A percentile compares a stretch with the other conserved stretches of the same genome.
Conservation (phyloP, 164 flowering plant genomes). For the Chimonanthus praecox region DNA sequence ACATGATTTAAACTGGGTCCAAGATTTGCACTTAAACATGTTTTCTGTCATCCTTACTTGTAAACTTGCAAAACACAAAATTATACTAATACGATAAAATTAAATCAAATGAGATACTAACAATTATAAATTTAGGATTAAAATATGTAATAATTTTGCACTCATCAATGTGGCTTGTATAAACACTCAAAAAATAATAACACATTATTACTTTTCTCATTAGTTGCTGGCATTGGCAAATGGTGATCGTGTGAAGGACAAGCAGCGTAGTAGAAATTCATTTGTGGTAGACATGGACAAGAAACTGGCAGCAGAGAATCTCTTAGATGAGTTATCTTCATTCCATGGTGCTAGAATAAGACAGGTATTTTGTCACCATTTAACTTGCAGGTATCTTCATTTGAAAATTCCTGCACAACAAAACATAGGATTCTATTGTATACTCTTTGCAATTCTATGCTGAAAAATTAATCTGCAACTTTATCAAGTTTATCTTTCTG, state of each 20-base stretch:
- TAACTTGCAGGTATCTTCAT: not conserved
- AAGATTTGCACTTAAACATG: no score
- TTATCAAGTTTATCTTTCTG: not conserved
- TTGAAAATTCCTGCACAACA: not conserved
- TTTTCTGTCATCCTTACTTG: no score
- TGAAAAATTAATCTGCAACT: not conserved
- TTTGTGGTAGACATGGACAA: slow-evolving; percentile 96
- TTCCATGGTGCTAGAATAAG: slow-evolving; percentile 64
- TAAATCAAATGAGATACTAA: no score
- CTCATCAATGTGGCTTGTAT: no score
- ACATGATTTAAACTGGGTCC: no score
- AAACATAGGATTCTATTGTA: not conserved
- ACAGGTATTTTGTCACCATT: slow-evolving; percentile 44
- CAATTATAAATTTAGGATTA: no score
- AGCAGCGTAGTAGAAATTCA: slow-evolving; percentile 86
- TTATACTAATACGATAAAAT: no score
- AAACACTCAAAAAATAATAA: not conserved
- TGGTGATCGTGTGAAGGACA: slow-evolving; percentile 97
- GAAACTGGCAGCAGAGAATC: slow-evolving; percentile 81
- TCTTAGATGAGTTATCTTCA: slow-evolving; percentile 60
- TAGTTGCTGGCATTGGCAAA: slow-evolving; percentile 95
- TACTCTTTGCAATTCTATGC: not conserved
- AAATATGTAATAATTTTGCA: no score
- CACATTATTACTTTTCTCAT: not conserved
- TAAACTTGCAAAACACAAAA: no score